Conservation (phyloP, 768 basidiomycete species). For the Mrakia gelida region DNA sequence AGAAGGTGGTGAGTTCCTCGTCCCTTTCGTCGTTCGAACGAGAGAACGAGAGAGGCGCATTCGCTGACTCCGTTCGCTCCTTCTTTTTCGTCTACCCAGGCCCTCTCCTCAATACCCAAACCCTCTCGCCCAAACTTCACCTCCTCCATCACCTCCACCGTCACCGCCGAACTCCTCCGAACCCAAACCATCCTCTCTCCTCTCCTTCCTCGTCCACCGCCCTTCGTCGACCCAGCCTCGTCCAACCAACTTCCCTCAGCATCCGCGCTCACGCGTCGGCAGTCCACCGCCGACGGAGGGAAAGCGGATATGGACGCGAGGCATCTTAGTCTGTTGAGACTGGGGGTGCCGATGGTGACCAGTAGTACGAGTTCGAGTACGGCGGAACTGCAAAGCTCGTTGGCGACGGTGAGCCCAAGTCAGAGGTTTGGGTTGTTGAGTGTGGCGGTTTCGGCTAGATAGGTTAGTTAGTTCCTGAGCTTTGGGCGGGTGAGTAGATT, state of each 20-base stretch:
- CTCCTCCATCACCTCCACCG: not conserved
- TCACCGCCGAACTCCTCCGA: conserved; percentile 5
- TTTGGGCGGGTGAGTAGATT: too few species aligned
- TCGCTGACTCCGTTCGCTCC: not conserved
- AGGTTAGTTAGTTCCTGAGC: too few species aligned
- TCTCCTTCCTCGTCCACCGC: not conserved
- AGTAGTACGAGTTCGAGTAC: not conserved
- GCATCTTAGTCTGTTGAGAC: not conserved
- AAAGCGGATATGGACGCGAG: conserved; percentile 7
- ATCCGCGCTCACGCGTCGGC: not conserved
- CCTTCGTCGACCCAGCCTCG: not conserved
- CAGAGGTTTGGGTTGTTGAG: conserved; percentile 12
- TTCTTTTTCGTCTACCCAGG: not conserved
- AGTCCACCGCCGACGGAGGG: not conserved
- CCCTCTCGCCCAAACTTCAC: not conserved
- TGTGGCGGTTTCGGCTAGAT: not conserved
- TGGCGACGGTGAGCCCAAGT: conserved; percentile 2
- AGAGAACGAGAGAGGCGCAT: not conserved
- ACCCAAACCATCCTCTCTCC: conserved; percentile 12
- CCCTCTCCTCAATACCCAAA: not conserved
- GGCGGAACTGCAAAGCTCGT: not conserved
- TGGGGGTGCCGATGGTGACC: not conserved
- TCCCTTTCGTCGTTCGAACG: not conserved
- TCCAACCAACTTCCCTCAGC: not conserved
- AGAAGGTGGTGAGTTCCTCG: not conserved